Percentiles rank a stretch among this genome's conserved stretches.
phyloP scores from a whole-genome alignment of 495 filamentous ascomycete genomes.

The Xylaria longipes region DNA sequence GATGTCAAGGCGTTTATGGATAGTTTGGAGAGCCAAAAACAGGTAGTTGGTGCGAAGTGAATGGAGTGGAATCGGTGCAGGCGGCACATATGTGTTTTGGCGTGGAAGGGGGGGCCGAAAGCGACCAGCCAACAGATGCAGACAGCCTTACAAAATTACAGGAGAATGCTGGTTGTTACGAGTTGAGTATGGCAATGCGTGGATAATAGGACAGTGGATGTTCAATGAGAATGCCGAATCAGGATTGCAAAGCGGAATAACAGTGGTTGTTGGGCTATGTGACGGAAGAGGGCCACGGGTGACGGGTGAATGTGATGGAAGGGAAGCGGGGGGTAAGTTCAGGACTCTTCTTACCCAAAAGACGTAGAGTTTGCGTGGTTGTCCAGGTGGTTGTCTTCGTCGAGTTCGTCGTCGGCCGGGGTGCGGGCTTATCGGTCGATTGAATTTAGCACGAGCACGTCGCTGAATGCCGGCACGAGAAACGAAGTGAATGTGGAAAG shows the following conservation, averaged over 20 bases:
- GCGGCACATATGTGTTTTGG: not conserved
- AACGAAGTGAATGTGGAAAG: not conserved
- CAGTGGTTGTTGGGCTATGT: not conserved
- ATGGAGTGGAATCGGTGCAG: not conserved
- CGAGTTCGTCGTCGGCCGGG: constrained; percentile 12
- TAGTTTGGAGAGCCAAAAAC: not conserved
- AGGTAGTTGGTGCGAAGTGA: not conserved
- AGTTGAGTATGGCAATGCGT: not conserved
- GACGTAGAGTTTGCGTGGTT: constrained; percentile 3
- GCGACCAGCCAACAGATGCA: not conserved
- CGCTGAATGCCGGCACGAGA: not conserved
- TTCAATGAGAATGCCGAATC: not conserved
- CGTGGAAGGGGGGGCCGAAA: not conserved
- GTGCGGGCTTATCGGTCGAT: not conserved
- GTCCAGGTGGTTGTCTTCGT: not conserved
- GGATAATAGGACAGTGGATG: not conserved
- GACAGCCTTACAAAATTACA: constrained; percentile 10
- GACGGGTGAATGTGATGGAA: not conserved
- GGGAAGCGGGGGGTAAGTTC: constrained; percentile 10
- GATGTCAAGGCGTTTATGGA: not conserved
- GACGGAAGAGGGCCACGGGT: not conserved
- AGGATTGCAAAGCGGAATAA: not conserved
- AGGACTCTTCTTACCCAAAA: constrained; percentile 22
- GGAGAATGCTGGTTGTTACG: not conserved
- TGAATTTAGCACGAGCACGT: constrained; percentile 12